Percentiles rank a stretch among this genome's conserved stretches.
These are phyloP conservation scores for Baudoinia panamericana DNA, from an alignment of 495 filamentous ascomycete genomes.

Conservation along the genomic window DNA sequence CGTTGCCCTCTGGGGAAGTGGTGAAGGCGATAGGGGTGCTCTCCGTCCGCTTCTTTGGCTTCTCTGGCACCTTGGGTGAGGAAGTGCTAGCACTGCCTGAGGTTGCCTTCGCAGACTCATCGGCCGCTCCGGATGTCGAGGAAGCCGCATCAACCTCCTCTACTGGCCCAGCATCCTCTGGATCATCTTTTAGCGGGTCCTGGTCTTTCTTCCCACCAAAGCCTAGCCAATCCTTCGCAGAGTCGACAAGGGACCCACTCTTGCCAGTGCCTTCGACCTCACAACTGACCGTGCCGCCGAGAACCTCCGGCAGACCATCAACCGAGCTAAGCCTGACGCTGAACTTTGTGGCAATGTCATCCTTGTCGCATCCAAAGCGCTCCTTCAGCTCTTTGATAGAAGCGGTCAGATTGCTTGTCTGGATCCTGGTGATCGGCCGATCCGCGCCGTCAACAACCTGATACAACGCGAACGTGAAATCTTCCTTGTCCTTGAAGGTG, in stretches of 20 bases:
- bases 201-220: constrained; percentile 81
- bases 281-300: constrained; percentile 66
- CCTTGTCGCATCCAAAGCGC: constrained; percentile 58
- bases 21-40: constrained; percentile 56
- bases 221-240: constrained; percentile 88
- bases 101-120: constrained; percentile 35
- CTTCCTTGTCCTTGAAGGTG: constrained; percentile 71
- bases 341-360: constrained; percentile 70
- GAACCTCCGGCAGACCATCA: constrained; percentile 73
- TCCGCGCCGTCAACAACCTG: constrained; percentile 51
- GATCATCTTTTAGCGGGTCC: constrained; percentile 54
- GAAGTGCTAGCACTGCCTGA: constrained; percentile 31
- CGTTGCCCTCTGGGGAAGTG: constrained; percentile 47
- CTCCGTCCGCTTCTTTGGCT: constrained; percentile 51
- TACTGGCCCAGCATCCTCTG: constrained; percentile 42
- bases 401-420: constrained; percentile 72
- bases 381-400: constrained; percentile 62
- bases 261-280: constrained; percentile 57
- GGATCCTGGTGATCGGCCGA: constrained; percentile 32
- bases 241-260: constrained; percentile 72
- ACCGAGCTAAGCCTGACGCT: constrained; percentile 54
- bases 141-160: constrained; percentile 24
- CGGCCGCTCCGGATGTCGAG: constrained; percentile 23
- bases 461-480: constrained; percentile 70
- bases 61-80: constrained; percentile 32